Percentiles rank a stretch among this genome's conserved stretches.
These are phyloP conservation scores for Aureobasidium leucospermi DNA, from an alignment of 2,329 filamentous ascomycete species.

Conservation along the genomic window DNA sequence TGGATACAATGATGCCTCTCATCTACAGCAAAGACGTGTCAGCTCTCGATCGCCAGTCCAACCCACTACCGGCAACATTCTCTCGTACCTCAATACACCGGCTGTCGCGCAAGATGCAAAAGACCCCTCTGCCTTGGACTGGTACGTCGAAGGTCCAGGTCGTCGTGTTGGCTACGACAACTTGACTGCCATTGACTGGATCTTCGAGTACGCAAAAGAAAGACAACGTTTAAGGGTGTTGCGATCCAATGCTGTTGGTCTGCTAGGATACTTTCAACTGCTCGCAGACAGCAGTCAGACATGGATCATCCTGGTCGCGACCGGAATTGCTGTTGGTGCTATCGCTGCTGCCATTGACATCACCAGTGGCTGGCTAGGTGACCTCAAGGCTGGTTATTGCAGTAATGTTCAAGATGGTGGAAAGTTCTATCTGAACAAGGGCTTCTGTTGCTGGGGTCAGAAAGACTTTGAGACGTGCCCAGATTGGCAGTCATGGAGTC, in stretches of 20 bases:
- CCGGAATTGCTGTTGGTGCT: slow-evolving; percentile 73
- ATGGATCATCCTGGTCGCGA: slow-evolving; percentile 81
- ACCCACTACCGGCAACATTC: slow-evolving; percentile 32
- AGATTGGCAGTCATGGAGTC: slow-evolving; percentile 83
- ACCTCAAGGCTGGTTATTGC: slow-evolving; percentile 87
- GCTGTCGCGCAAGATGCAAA: slow-evolving; percentile 30
- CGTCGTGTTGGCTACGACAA: slow-evolving; percentile 90
- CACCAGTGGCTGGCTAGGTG: slow-evolving; percentile 84
- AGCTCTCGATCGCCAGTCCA: slow-evolving; percentile 15
- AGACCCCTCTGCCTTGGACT: slow-evolving; percentile 53
- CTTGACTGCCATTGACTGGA: slow-evolving; percentile 97
- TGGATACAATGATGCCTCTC: slow-evolving; percentile 21
- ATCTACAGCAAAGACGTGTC: slow-evolving; percentile 23
- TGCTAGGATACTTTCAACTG: slow-evolving; percentile 65
- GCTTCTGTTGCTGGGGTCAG: slow-evolving; percentile 90
- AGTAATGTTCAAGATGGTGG: slow-evolving; percentile 69
- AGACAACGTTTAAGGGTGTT: slow-evolving; percentile 77
- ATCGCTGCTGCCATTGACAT: slow-evolving; percentile 88
- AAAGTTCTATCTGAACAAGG: slow-evolving; percentile 81
- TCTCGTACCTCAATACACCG: slow-evolving; percentile 35
- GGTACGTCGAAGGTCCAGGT: slow-evolving; percentile 84
- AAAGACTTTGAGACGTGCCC: slow-evolving; percentile 69
- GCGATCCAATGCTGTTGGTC: slow-evolving; percentile 45
- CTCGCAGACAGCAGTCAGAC: slow-evolving; percentile 81
- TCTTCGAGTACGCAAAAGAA: slow-evolving; percentile 97